Base-by-base conservation (phyloP, 2,329 filamentous ascomycete genomes). In the Passalora sequoiae region DNA sequence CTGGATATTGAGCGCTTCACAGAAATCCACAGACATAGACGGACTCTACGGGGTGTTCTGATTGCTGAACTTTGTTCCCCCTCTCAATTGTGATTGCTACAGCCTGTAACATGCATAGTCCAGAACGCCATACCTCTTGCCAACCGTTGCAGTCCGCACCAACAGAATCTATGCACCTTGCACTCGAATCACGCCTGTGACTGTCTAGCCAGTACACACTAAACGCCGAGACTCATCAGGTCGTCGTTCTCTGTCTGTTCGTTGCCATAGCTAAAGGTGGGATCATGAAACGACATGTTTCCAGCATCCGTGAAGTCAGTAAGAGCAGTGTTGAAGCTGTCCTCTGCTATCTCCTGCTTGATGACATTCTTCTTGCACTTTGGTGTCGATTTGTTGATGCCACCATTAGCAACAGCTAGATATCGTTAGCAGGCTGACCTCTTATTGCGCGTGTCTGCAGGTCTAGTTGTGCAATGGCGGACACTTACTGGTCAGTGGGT, bases 351-450 rank as follows among this genome's bases (percentile, higher is more conserved):
- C 47, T 61, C 59, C 38, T 51, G 43, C 52, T 61, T 61, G 49
- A 61, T 44, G 22, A 25, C 17, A 28, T 35, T 46, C 42, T 56
- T 49, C 43, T 55, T 56, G 3, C 29, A 38, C 12, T 44, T 53
- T 1, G 57, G 53, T 3, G 52, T 56, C 6, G 38, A 44, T 44
- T 60, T 61, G 35, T 42, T 35, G 36, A 61, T 28, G 3, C 54
- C 53, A 15, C 55, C 53, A 31, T 59, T 56, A 36, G 42, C 40
- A 29, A 59, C 55, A 33, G 44, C 56, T 58, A 27, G n/a, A n/a
- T n/a, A n/a, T n/a, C n/a, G n/a, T n/a, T n/a, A n/a, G n/a, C n/a
- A n/a, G n/a, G n/a, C n/a, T n/a, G n/a, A n/a, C n/a, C n/a, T n/a
- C n/a, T n/a, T n/a, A n/a, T n/a, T n/a, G n/a, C n/a, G n/a, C n/a